These are phyloP conservation scores for Solanum commersonii DNA, from an alignment of 257 asterid genomes.

Conservation along the genomic window DNA sequence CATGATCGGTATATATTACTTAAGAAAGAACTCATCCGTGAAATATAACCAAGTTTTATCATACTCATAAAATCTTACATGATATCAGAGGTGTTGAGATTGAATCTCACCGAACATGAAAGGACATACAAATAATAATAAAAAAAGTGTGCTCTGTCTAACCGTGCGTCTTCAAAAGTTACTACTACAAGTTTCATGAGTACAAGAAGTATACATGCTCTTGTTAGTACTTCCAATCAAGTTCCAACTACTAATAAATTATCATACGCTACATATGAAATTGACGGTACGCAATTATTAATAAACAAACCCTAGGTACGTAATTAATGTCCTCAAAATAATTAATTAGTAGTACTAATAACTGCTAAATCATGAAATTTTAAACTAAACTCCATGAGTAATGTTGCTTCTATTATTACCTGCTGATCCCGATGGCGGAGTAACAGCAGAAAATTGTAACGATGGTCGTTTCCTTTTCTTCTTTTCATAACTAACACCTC, in stretches of 20 bases:
- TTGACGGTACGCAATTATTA: background rate
- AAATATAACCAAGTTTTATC: background rate
- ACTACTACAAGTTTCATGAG: background rate
- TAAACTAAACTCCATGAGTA: background rate
- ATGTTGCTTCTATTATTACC: background rate
- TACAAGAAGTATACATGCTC: background rate
- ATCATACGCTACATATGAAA: background rate
- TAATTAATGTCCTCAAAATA: background rate
- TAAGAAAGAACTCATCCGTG: background rate
- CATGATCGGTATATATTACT: too few species aligned
- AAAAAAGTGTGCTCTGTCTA: too few species aligned
- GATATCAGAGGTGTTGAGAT: too few species aligned
- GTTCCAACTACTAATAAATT: background rate
- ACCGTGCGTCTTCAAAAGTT: fast-evolving
- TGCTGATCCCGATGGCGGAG: constrained; percentile 18
- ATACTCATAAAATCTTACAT: too few species aligned
- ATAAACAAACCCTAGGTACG: background rate
- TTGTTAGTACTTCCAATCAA: background rate
- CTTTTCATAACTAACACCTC: constrained; percentile 94
- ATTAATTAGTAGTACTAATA: background rate
- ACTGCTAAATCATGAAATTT: background rate
- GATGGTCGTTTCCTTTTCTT: constrained; percentile 65
- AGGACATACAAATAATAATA: too few species aligned
- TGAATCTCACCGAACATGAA: too few species aligned
- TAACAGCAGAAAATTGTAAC: background rate